Evolutionary conservation across 164 flowering plant species (phyloP), one percentile per base, ranked within the genome.

Genomic region (Vitis amurensis): DNA sequence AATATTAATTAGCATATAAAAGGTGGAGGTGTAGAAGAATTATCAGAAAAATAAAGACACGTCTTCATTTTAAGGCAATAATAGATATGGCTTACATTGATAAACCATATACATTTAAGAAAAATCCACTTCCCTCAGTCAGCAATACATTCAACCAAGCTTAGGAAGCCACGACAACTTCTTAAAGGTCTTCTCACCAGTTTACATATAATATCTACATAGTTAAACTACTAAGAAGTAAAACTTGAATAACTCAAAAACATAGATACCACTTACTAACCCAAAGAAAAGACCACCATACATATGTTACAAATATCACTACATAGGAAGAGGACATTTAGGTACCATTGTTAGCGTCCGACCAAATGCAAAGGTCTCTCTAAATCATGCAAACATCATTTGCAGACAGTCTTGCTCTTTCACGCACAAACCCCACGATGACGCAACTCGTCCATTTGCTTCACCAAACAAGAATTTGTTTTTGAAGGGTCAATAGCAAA

Each of bases 391-490:
- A 61, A 49, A 58, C 52, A 68, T 91, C 85, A 88, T 75, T 88
- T 87, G 88, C 95, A 88, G 47, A 85, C 83, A 4, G 88, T 82
- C 83, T 94, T 94, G 72, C 94, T 84, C 88, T 87, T 94, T 0
- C 89, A 73, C 89, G 84, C 66, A 83, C 95, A 73, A 94, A 94
- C 61, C 92, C 93, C 15, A 79, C 80, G 23, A 94, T 91, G n/a
- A 94, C 98, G 97, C 82, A 91, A 72, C 89, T 94, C 98, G 64
- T 94, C 98, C 91, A 94, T 81, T 89, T 91, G 94, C 97, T 94
- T 64, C 84, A 82, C 68, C 58, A 74, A 64, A 51, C 62, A 27
- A 58, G 16, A 29, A 63, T 9, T 51, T 13, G 2, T 13, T 64
- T 64, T 49, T 10, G 12, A 49, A 64, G 5, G 19, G 59, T 66